Evolutionary conservation across 805 yeast species (phyloP), one percentile per base, ranked within the genome.

Genomic region (Saturnispora kantuleensis): DNA sequence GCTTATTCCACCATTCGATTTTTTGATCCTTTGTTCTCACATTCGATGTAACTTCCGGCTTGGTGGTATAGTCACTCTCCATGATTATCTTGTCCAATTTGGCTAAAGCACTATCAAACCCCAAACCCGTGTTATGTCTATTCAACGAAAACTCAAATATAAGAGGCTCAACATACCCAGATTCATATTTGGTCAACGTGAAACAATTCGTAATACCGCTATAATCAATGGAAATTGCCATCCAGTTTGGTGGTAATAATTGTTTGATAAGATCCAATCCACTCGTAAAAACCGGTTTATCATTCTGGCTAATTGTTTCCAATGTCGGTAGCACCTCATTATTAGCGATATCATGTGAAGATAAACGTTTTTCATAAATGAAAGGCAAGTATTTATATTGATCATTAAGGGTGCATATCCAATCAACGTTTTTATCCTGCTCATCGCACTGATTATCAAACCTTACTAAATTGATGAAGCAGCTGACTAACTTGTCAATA

Each of bases 1-100:
- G 65, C 28, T 66, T 64, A 35, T 70, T 69, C 95, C 97, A 93
- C 96, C 97, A 90, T 7, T 64, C 50, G 38, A 70, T 71, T 41
- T 87, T 68, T 29, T 79, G 82, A 35, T 77, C 81, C 38, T 72
- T 69, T 0, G 86, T 70, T 3, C 57, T 65, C 2, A 84, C 74
- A 1, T 54, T 56, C 0, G 75, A 65, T 0, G 87, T 79, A 1
- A 74, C 68, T 31, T 71, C 75, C 1, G 61, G 47, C 16, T 73
- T 70, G 0, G 90, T 81, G 0, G 86, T 74, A 3, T 59, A 52
- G 50, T 84, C 78, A 57, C 90, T 87, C 42, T 69, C 68, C 0
- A 59, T 50, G 17, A 88, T 80, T 6, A 89, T 80, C 0, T 56
- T 49, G 3, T 63, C 54, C 35, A 84, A 57, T 41, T 73, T 77